Base-by-base conservation (phyloP, 352 stramenopile genomes). In the Globisporangium cystogenes region DNA sequence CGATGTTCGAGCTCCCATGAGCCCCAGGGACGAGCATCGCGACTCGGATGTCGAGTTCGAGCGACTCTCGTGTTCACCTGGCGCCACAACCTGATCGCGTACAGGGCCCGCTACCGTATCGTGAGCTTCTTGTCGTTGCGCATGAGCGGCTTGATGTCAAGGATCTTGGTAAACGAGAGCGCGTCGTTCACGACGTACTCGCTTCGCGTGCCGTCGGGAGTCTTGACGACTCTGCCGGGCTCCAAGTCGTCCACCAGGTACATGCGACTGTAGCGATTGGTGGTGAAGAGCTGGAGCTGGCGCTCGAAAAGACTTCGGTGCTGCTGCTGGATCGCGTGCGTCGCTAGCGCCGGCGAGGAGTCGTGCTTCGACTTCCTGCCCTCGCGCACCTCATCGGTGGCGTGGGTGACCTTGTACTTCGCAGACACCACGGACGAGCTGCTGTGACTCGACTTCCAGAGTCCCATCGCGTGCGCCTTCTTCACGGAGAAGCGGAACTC, bases 131-230 rank as follows among this genome's bases (percentile, higher is more conserved):
- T 82, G 1, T 70, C 67, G 33, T 74, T 66, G 20, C 64, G 62
- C n/a, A 86, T 48, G 24, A 86, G 59, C 35, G 67, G 61, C 40
- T 85, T 82, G 47, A 85, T 74, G 47, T 85, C 71, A n/a, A 78
- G 23, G 27, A 85, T 82, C 36, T 44, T 66, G 47, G 75, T 74
- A 4, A 50, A 60, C 23, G 74, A 66, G 12, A 85, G 70, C 18
- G 69, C 74, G 26, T 85, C 74, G 11, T 50, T 42, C 7, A 73
- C 67, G 0, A 52, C 39, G 44, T 68, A 82, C 53, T 82, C 62
- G 33, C 60, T 53, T 40, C 72, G 36, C 3, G 41, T 42, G 1
- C 57, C 62, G 12, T 57, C 54, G 23, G 57, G 33, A 27, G 67
- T 72, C 41, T 68, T 76, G 33, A 41, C 23, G 15, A 66, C 57